Conservation (phyloP, 2,329 filamentous ascomycete genomes). For the Cladosporium sp. region DNA sequence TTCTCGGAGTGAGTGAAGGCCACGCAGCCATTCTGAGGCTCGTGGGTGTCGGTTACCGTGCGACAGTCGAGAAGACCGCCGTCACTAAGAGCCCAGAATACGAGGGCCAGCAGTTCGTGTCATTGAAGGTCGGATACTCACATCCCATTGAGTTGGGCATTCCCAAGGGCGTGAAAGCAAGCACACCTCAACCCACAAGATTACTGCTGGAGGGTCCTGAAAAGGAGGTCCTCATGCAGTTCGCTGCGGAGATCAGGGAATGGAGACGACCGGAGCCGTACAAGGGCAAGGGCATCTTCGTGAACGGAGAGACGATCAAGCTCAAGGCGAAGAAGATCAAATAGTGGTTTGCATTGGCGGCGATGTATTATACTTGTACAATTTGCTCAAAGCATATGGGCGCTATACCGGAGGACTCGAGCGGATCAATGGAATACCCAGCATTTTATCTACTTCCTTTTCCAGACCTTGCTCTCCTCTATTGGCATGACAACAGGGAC, state of each 20-base stretch:
- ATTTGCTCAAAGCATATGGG: slow-evolving; percentile 15
- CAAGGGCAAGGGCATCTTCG: slow-evolving; percentile 98
- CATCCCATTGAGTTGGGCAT: slow-evolving; percentile 90
- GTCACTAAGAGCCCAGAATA: slow-evolving; percentile 67
- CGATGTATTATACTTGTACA: slow-evolving; percentile 16
- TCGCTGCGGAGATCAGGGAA: slow-evolving; percentile 81
- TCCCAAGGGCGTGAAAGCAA: slow-evolving; percentile 79
- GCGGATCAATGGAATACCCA: slow-evolving; percentile 14
- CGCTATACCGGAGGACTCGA: slow-evolving; percentile 1
- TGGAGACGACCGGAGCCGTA: slow-evolving; percentile 96
- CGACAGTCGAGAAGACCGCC: slow-evolving; percentile 75
- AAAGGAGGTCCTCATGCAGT: slow-evolving; percentile 83
- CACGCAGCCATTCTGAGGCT: slow-evolving; percentile 90
- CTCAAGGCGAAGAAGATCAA: slow-evolving; percentile 83
- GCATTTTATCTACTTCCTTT: background rate
- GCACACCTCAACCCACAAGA: slow-evolving; percentile 84
- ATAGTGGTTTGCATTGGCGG: slow-evolving; percentile 30
- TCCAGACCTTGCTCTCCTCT: background rate
- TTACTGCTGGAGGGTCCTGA: slow-evolving; percentile 87
- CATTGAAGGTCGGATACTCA: slow-evolving; percentile 92
- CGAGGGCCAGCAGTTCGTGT: slow-evolving; percentile 83
- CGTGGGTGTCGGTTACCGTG: slow-evolving; percentile 93
- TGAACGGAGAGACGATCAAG: slow-evolving; percentile 96
- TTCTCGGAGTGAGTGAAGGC: slow-evolving; percentile 92
- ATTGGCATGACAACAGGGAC: background rate